These are phyloP conservation scores for Rhizopus arrhizus DNA, from an alignment of 371 early-diverging fungal species.

Conservation along the genomic window DNA sequence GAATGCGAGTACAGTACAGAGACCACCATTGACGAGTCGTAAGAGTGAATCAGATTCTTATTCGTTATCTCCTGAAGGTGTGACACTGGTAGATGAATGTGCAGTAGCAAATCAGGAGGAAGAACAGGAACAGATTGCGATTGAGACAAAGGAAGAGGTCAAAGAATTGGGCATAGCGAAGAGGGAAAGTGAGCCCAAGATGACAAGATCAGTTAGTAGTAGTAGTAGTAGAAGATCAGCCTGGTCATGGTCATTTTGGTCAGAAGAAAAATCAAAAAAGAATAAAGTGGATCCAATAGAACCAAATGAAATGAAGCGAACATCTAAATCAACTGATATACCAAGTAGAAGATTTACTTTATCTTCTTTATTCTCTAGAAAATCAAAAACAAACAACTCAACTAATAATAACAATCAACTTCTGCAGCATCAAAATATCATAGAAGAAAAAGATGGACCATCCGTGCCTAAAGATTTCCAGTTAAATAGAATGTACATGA, in stretches of 20 bases:
- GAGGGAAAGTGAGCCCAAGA: neutral
- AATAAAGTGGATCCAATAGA: conserved; percentile 21
- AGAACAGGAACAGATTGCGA: neutral
- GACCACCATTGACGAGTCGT: conserved; percentile 9
- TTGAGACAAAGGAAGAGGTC: conserved; percentile 13
- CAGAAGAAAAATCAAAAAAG: conserved; percentile 39
- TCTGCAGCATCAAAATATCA: neutral
- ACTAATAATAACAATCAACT: too few species aligned
- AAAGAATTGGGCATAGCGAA: conserved; percentile 18
- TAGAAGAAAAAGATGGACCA: conserved; percentile 28
- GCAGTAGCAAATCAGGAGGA: neutral
- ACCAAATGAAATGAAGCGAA: conserved; percentile 4
- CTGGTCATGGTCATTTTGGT: conserved; percentile 49
- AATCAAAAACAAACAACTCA: conserved; percentile 10
- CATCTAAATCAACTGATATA: conserved; percentile 8
- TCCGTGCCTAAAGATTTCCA: conserved; percentile 58
- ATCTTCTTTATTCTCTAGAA: conserved; percentile 32
- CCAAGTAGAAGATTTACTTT: conserved; percentile 29
- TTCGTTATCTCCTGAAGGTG: conserved; percentile 7
- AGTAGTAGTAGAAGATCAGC: conserved; percentile 22
- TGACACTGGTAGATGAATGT: conserved; percentile 10
- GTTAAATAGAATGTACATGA: conserved; percentile 59
- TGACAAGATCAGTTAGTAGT: conserved; percentile 9
- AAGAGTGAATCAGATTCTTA: conserved; percentile 23
- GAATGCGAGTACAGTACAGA: neutral